Percentiles rank a stretch among this genome's conserved stretches.
phyloP scores from a whole-genome alignment of 192 early-diverging fungal genomes.

The Phlyctochytrium arcticum region DNA sequence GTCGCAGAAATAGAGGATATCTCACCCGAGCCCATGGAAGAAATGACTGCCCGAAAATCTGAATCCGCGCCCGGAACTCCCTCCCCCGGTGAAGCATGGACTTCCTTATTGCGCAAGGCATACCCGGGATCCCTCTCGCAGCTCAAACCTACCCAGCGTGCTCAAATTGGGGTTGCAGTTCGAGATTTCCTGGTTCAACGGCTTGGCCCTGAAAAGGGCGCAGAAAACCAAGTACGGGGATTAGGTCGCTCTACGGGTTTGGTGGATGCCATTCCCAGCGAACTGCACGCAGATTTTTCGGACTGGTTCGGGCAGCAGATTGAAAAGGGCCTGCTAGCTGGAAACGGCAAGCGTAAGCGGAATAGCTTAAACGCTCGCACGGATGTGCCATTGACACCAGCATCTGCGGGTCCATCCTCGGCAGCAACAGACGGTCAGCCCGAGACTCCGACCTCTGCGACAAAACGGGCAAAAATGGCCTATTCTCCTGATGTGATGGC shows the following conservation, averaged over 20 bases:
- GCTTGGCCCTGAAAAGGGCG: conserved; percentile 4
- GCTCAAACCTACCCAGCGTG: conserved; percentile 1
- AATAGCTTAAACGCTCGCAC: background rate
- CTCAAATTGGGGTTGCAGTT: conserved; percentile 5
- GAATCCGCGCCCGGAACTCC: too few species aligned
- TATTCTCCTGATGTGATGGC: conserved; percentile 9
- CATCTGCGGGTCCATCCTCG: background rate
- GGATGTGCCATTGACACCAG: background rate
- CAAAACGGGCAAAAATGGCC: background rate
- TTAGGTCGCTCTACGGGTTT: background rate
- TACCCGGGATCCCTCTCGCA: conserved; percentile 11
- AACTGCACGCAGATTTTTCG: conserved; percentile 7
- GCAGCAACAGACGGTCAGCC: background rate
- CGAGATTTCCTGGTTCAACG: background rate
- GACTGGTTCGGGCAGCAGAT: conserved; percentile 7
- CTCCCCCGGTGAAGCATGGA: background rate
- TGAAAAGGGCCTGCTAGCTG: background rate
- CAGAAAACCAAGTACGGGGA: conserved; percentile 4
- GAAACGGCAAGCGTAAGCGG: background rate
- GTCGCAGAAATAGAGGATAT: too few species aligned
- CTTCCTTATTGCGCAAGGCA: background rate
- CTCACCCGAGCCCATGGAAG: too few species aligned
- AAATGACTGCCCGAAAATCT: too few species aligned
- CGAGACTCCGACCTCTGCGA: too few species aligned
- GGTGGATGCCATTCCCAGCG: conserved; percentile 8